Percentiles rank a stretch among this genome's conserved stretches.
Conservation (phyloP, 345 rosid genomes). For the Bretschneidera sinensis region DNA sequence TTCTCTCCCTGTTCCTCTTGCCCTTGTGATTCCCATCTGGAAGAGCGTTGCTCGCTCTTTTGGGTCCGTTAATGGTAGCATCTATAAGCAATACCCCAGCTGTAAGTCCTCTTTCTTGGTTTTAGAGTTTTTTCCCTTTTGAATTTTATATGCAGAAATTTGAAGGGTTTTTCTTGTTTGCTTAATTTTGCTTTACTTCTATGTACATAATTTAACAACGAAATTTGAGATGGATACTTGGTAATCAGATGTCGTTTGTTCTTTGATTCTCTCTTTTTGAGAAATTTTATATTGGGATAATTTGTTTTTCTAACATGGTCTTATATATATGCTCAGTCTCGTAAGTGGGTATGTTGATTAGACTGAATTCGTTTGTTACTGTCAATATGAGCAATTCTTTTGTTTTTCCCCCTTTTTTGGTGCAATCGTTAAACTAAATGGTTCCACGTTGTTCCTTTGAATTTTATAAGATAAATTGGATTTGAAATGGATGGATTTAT, state of each 20-base stretch:
- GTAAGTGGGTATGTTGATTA: neutral
- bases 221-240: neutral
- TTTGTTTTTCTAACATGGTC: no score
- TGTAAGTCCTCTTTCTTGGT: slow-evolving; percentile 14
- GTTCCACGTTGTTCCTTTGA: no score
- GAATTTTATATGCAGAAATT: neutral
- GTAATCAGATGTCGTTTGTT: neutral
- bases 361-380: neutral
- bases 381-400: no score
- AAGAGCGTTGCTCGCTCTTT: slow-evolving; percentile 33
- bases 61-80: slow-evolving; percentile 4
- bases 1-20: slow-evolving; percentile 47
- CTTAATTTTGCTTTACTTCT: no score
- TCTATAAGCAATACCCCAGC: slow-evolving; percentile 19
- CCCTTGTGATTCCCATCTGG: slow-evolving; percentile 43
- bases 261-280: neutral
- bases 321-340: no score
- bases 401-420: no score
- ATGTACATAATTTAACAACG: no score
- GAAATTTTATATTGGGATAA: neutral
- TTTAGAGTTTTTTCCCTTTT: neutral
- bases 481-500: no score
- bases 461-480: no score
- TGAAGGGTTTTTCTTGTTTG: no score
- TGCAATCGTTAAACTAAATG: no score